These are phyloP conservation scores for Kappamyces sp. DNA, from an alignment of 192 early-diverging fungal genomes.

Conservation along the genomic window DNA sequence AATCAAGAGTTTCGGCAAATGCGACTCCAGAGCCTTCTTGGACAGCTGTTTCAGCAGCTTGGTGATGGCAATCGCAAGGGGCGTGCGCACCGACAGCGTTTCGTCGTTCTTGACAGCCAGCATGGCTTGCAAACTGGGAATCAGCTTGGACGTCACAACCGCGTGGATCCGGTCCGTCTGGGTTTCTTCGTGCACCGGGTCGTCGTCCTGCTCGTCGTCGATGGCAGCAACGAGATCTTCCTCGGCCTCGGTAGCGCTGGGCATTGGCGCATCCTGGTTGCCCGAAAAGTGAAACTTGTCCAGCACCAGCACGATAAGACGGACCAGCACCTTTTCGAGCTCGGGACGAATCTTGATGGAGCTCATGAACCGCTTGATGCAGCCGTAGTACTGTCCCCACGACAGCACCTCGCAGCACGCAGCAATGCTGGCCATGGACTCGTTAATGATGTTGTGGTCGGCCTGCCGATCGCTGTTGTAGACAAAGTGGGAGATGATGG, in stretches of 20 bases:
- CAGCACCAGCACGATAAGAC: constrained; percentile 72
- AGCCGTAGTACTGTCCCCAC: constrained; percentile 79
- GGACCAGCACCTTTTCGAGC: constrained; percentile 76
- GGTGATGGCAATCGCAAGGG: constrained; percentile 79
- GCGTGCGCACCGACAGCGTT: constrained; percentile 72
- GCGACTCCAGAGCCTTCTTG: constrained; percentile 59
- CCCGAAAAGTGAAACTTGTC: constrained; percentile 92
- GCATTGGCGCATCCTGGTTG: constrained; percentile 28
- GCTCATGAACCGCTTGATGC: constrained; percentile 67
- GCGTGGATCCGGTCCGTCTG: constrained; percentile 58
- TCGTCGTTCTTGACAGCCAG: constrained; percentile 65
- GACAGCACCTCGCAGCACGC: constrained; percentile 60
- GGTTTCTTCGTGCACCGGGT: constrained; percentile 13
- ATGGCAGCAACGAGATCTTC: constrained; percentile 8
- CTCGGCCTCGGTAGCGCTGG: constrained; percentile 34
- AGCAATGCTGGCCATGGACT: constrained; percentile 72
- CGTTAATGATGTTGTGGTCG: constrained; percentile 76
- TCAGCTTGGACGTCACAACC: constrained; percentile 63
- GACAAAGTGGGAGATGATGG: constrained; percentile 83
- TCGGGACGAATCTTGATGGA: constrained; percentile 56
- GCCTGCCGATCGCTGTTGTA: constrained; percentile 60
- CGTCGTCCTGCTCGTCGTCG: constrained; percentile 21
- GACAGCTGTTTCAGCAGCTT: constrained; percentile 79
- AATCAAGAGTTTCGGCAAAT: constrained; percentile 82
- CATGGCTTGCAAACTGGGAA: constrained; percentile 77